Percentiles rank a stretch among this genome's conserved stretches.
These are phyloP conservation scores for Inga laurina DNA, from an alignment of 306 rosid genomes.

Conservation along the genomic window DNA sequence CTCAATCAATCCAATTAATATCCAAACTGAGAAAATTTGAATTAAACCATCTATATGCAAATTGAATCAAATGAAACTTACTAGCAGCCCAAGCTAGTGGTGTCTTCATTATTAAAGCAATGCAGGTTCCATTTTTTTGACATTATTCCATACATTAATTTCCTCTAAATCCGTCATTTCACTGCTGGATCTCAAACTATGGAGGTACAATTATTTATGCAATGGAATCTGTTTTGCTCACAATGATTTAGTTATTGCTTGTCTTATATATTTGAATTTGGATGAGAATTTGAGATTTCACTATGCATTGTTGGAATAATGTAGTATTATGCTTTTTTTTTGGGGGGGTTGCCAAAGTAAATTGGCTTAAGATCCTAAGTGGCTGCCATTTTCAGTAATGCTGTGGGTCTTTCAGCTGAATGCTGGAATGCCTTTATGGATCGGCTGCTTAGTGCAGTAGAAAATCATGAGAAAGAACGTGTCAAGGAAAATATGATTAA, in stretches of 20 bases:
- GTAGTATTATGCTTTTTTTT: background rate
- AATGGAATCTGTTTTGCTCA: background rate
- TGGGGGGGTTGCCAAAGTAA: background rate
- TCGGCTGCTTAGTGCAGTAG: slow-evolving; percentile 30
- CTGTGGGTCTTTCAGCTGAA: slow-evolving; percentile 57
- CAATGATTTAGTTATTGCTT: background rate
- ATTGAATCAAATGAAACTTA: background rate
- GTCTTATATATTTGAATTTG: background rate
- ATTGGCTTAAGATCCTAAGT: background rate
- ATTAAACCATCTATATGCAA: background rate
- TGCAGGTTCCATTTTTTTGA: background rate
- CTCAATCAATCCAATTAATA: background rate
- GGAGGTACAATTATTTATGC: background rate
- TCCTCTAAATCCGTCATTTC: slow-evolving; percentile 17
- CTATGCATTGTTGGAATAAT: background rate
- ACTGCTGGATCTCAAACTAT: background rate
- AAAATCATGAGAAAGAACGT: slow-evolving; percentile 37
- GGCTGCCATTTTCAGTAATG: slow-evolving; percentile 45
- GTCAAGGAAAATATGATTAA: slow-evolving; percentile 47
- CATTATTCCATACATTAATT: background rate
- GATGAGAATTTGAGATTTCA: background rate
- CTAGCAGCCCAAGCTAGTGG: background rate
- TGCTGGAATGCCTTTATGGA: slow-evolving; percentile 80
- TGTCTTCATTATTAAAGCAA: background rate
- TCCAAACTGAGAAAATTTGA: background rate